Base-by-base conservation (phyloP, 2,329 filamentous ascomycete genomes). In the Sarocladium brachiariae region DNA sequence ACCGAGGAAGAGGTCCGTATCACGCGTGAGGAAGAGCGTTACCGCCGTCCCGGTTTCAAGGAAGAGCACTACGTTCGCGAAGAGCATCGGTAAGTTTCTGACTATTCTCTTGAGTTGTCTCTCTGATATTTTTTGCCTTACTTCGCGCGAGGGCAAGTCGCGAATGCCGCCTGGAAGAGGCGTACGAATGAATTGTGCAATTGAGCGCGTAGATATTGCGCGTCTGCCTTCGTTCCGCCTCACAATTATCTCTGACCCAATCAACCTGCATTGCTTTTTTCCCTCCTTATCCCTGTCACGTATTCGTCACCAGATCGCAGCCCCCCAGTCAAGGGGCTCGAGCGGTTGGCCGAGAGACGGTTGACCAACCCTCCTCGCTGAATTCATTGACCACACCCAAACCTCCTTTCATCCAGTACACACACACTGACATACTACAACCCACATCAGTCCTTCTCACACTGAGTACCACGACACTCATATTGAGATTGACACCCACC, bases 1-100 rank as follows among this genome's bases (percentile, higher is more conserved):
- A 81, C 77, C 75, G 84, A 89, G 77, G 87, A 95, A 82, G 87
- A 95, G 78, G 81, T 95, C 76, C 79, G 72, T 65, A 86, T 87
- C 71, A 83, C 88, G 74, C 82, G 79, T 75, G 83, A 88, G 75
- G 83, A 88, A 76, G 83, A 91, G 72, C 80, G 75, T 71, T 76
- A 83, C 75, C 83, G 78, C 77, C 84, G 83, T 80, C 81, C 85
- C 76, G 80, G 78, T 65, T 76, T 75, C 73, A 75, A 75, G 65
- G 72, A 75, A 58, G 73, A 80, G 66, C 70, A 73, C 65, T 63
- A 65, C 62, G 62, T 66, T 55, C 70, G 67, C 57, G 73, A 81
- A 64, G 73, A 81, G 58, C 69, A 67, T 67, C 75, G 72, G 78
- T 82, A 61, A 69, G 77, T 74, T 30, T 33, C 21, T 39, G 19